Evolutionary conservation across 2,329 filamentous ascomycete species (phyloP), one percentile per base, ranked within the genome.

Genomic region (Epichloe brachyelytri): DNA sequence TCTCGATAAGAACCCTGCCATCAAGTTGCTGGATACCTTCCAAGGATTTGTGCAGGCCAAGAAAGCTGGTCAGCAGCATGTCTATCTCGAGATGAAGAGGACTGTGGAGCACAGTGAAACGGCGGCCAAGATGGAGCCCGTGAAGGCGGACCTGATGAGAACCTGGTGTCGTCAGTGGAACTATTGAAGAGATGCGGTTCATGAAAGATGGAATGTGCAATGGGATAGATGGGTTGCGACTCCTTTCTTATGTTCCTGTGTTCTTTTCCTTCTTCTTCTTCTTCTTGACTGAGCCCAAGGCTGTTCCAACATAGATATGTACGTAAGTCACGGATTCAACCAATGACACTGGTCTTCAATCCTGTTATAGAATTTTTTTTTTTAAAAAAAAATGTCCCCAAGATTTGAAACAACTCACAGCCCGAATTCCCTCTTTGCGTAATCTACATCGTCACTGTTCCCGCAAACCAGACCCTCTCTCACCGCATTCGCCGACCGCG

Each of bases 21-120:
- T 78, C 40, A 79, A 79, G 63, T 62, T 80, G 43, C 55, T 79
- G 0, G 74, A 76, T 43, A 72, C 73, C 26, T 79, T 76, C 55
- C 62, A 62, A 19, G 51, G 44, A n/a, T 47, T 63, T 12, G 39
- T 50, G 22, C 43, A 34, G 12, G 53, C 48, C 4, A 43, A 46
- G n/a, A 44, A 43, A 7, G 48, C 47, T 3, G 54, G 54, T 2
- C 3, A 34, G 3, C 30, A 49, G 20, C 61, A 67, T 3, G 62
- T 69, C 3, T 57, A 63, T 26, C 67, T 74, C 50, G 69, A 71
- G 8, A 71, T 69, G 60, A 59, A 57, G 41, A 62, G 63, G 14
- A 73, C 74, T 1, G 62, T 61, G 39, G 56, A 58, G 43, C 61
- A 62, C 8, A 76, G 74, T 53, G 58, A 60, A 48, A 72, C 72